Evolutionary conservation across 352 stramenopile genomes (phyloP), one percentile per base, ranked within the genome.

Genomic region (Phytopythium mirpurense): DNA sequence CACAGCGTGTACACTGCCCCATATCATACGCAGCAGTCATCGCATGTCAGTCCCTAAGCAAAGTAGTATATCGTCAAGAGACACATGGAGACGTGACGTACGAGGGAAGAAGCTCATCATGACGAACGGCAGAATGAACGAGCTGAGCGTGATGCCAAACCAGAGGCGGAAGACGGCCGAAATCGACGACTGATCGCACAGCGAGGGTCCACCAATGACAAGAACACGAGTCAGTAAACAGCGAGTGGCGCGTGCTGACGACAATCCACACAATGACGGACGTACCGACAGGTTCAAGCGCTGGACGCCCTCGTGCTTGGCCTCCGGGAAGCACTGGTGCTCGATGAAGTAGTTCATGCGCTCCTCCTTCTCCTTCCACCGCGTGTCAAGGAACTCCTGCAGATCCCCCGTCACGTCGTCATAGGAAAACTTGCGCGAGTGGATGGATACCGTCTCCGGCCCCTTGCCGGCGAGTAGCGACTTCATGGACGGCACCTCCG

Each of bases 401-500:
- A 90, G 68, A 34, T 88, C 59, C 0, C 47, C 59, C 14, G 56
- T 60, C 5, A 71, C 82, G 12, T 90, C 75, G 8, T 83, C 73
- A 48, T 82, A 92, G 12, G 61, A 54, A 46, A 78, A 90, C 51
- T 86, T 89, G 29, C 67, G 60, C 5, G 67, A 68, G 56, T 91
- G 76, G 14, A 93, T 71, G 2, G 77, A 64, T 15, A 91, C 76
- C 21, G 64, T 57, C 5, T 46, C 38, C 0, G 77, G 79, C 2
- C 65, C 70, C 50, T 85, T 79, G 15, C 81, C 72, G 1, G 78
- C 81, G 31, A 90, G 56, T 9, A 93, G 50, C 8, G 67, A 69
- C 68, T 86, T 83, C 82, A 93, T 92, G 19, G 78, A 90, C 37
- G 89, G 89, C 50, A 97, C 70, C 32, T 81, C 66, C 7, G 74